phyloP scores from a whole-genome alignment of 2,329 filamentous ascomycete species.

The Colletotrichum destructivum region DNA sequence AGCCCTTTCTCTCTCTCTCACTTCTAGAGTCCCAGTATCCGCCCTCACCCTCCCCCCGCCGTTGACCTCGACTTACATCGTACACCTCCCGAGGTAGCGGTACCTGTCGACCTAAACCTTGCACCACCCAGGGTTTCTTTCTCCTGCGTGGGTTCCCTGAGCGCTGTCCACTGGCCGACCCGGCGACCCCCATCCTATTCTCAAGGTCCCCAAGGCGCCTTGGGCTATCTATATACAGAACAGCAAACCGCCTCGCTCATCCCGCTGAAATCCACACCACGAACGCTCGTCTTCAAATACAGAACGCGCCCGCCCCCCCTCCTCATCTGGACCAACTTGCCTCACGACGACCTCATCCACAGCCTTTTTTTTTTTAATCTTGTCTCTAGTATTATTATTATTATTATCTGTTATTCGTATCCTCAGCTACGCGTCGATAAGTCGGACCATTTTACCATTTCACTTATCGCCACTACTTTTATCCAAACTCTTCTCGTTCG shows the following conservation, averaged over 20 bases:
- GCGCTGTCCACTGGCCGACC: constrained; percentile 20
- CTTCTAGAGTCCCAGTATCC: too few relatives aligned
- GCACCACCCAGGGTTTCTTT: constrained; percentile 25
- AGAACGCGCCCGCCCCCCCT: constrained; percentile 10
- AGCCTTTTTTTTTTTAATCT: neutral
- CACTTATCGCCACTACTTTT: too few relatives aligned
- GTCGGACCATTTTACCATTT: too few relatives aligned
- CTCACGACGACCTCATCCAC: constrained; percentile 23
- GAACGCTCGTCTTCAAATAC: constrained; percentile 28
- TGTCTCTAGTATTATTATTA: neutral
- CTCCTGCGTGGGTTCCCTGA: constrained; percentile 28
- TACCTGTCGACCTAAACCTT: constrained; percentile 26
- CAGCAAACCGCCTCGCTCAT: constrained; percentile 5
- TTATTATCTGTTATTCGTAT: neutral
- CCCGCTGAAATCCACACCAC: constrained; percentile 5
- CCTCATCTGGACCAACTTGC: neutral
- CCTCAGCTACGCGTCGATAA: too few relatives aligned
- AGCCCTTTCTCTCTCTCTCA: neutral
- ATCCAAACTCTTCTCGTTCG: too few relatives aligned
- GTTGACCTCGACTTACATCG: constrained; percentile 1
- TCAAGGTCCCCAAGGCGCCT: neutral
- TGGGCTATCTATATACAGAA: constrained; percentile 36
- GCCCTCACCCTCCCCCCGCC: neutral
- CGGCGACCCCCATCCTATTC: neutral
- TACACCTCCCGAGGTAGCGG: constrained; percentile 26